Evolutionary conservation across 2,329 filamentous ascomycete species (phyloP).

Genomic region (Colletotrichum echinochloae): DNA sequence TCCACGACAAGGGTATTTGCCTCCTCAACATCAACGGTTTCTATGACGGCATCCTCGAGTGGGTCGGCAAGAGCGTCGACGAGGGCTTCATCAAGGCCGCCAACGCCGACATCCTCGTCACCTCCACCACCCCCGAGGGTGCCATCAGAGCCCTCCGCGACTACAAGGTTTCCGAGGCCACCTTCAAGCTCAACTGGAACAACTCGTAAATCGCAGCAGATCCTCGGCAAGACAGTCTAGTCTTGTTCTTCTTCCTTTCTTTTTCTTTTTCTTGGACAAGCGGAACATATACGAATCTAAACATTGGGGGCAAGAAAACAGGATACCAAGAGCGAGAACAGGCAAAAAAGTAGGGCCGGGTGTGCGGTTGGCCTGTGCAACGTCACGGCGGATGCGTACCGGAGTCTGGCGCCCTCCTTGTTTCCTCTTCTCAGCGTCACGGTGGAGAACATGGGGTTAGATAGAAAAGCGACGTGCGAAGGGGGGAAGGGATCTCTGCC

Average conservation of each 20-base stretch:
- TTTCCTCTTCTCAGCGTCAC: constrained; percentile 16
- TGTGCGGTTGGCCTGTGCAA: constrained; percentile 9
- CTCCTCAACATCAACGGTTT: constrained; percentile 91
- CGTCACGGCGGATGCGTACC: constrained; percentile 30
- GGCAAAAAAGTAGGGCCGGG: neutral
- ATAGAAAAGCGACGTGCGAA: constrained; percentile 12
- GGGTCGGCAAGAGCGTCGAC: constrained; percentile 81
- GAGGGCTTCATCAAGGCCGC: constrained; percentile 80
- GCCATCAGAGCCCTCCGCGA: constrained; percentile 77
- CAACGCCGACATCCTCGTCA: constrained; percentile 82
- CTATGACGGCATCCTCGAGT: constrained; percentile 87
- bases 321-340: neutral
- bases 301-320: neutral
- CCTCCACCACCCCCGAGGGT: constrained; percentile 78
- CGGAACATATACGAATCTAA: neutral
- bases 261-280: neutral
- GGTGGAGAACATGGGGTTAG: constrained; percentile 5
- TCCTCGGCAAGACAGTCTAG: neutral
- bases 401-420: constrained; percentile 37
- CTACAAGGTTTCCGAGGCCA: constrained; percentile 80
- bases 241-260: too few relatives aligned
- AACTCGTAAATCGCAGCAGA: constrained; percentile 48
- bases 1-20: constrained; percentile 83
- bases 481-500: neutral
- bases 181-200: constrained; percentile 87